Base-by-base conservation (phyloP, 108 stramenopile species). In the Epithemia pelagica region DNA sequence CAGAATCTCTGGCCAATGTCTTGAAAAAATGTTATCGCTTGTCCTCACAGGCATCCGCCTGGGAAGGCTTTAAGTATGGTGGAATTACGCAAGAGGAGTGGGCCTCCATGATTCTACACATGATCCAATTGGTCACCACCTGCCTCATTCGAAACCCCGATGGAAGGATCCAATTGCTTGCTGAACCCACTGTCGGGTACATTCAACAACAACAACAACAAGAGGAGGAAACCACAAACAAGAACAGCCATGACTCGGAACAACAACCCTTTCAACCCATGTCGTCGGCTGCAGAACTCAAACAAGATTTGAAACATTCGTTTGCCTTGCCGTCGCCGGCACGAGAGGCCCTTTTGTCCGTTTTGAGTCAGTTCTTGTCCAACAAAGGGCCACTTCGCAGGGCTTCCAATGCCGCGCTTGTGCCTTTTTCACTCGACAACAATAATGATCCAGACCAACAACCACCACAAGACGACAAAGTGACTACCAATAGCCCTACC, bases 261-360 rank as follows among this genome's bases (percentile, higher is more conserved):
- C 21, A 61, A 31, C 61, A 28, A 8, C 21, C 61, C 3, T 61
- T 31, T n/a, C 7, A n/a, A 21, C 30, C 61, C 5, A 10, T 46
- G 37, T 15, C 37, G 15, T 46, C 28, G 2, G 31, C 28, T n/a
- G 29, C 15, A 26, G 59, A 64, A 23, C 55, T 83, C 19, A 85
- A 87, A 54, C 67, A 61, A 32, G 72, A 80, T 21, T 56, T 80
- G 21, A 57, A 65, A 15, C 73, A 64, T 30, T 67, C 70, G 2
- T 87, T 90, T 62, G 92, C 89, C 22, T 69, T 94, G 32, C 92
- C 92, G 21, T 62, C 79, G 46, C 88, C 92, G 3, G 86, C 87
- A 24, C 66, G 92, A 32, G 85, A 89, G 73, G 66, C 83, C 1
- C 70, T 94, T 0, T 68, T 90, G 0, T 85, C 82, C 24, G 54